A percentile compares a stretch with the other conserved stretches of the same genome.
phyloP scores from a whole-genome alignment of 1,139 yeast genomes.

The Kurtzmaniella quercitrusa region DNA sequence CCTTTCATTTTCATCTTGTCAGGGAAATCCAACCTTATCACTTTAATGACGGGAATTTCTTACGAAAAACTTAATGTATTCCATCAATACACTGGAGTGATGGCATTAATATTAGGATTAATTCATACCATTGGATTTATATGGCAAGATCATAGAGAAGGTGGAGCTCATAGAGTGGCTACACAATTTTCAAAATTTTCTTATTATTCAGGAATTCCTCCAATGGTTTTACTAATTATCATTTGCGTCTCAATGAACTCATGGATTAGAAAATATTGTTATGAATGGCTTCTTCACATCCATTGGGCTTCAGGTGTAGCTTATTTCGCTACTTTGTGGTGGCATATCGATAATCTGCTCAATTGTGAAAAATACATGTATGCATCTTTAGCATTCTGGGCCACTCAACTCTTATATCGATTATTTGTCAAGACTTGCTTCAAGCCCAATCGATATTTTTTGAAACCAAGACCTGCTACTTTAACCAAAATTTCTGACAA shows the following conservation, averaged over 20 bases:
- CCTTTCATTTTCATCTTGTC: slow-evolving; percentile 50
- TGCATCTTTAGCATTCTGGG: slow-evolving; percentile 57
- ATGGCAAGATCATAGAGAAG: slow-evolving; percentile 44
- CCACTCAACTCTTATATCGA: slow-evolving; percentile 48
- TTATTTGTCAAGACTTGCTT: slow-evolving; percentile 48
- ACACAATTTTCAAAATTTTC: slow-evolving; percentile 14
- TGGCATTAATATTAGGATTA: slow-evolving; percentile 44
- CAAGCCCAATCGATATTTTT: slow-evolving; percentile 38
- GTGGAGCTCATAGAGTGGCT: slow-evolving; percentile 34
- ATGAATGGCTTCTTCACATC: slow-evolving; percentile 51
- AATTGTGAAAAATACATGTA: slow-evolving; percentile 46
- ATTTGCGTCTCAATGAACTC: slow-evolving; percentile 47
- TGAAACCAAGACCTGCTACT: slow-evolving; percentile 44
- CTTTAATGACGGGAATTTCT: slow-evolving; percentile 50
- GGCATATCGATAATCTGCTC: slow-evolving; percentile 42
- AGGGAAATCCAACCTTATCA: slow-evolving; percentile 50
- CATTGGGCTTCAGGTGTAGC: slow-evolving; percentile 62
- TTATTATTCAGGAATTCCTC: slow-evolving; percentile 34
- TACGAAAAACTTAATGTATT: slow-evolving; percentile 51
- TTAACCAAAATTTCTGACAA: slow-evolving; percentile 26
- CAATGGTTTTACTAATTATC: slow-evolving; percentile 42
- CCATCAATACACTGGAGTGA: slow-evolving; percentile 48
- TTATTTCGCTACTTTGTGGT: slow-evolving; percentile 47
- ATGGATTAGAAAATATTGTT: slow-evolving; percentile 37
- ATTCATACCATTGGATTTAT: slow-evolving; percentile 56